Evolutionary conservation across 140 eudicot species (phyloP), one percentile per base, ranked within the genome.

Genomic region (Senecio squalidus): DNA sequence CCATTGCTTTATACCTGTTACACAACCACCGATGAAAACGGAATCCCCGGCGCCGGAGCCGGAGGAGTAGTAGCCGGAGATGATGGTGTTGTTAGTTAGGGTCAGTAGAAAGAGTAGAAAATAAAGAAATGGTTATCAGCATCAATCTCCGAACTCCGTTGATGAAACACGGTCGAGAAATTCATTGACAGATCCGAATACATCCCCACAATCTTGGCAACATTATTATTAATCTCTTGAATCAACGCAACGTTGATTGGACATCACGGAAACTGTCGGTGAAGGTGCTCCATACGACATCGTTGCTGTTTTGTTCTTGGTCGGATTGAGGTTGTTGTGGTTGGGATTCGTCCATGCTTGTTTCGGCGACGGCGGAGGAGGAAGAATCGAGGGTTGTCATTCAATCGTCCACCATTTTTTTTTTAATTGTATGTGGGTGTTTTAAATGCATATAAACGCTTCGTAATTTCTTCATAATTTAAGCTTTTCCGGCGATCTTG

Each of bases 161-260:
- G 82, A 56, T 78, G 79, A 40, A 76, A 77, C 53, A 55, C 79
- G 41, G 44, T 68, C 11, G 92, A 79, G 54, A 92, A 87, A 66
- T 82, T 70, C 0, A 63, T 50, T 3, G 94, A 81, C 0, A 92
- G 71, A 73, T 91, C 69, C 4, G 98, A 83, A 26, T 87, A 87
- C 3, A 92, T 70, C 23, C 74, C 52, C 3, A 72, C 89, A 24
- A 87, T 86, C 43, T 77, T 81, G 9, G 80, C 68, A 6, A 86
- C 77, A 24, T 84, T 92, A 6, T 74, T 71, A 57, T 92, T 92
- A 56, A 92, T 81, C 72, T 92, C 95, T 57, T 82, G 85, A 71
- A 92, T 92, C 6, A 86, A 51, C 18, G 82, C 80, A 40, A 92
- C 96, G 74, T 92, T 92, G 91, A 46, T 62, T 91, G 98, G n/a